Evolutionary conservation across 1,284 basidiomycete species (phyloP).

Genomic region (Cryptococcus jaspeensis): DNA sequence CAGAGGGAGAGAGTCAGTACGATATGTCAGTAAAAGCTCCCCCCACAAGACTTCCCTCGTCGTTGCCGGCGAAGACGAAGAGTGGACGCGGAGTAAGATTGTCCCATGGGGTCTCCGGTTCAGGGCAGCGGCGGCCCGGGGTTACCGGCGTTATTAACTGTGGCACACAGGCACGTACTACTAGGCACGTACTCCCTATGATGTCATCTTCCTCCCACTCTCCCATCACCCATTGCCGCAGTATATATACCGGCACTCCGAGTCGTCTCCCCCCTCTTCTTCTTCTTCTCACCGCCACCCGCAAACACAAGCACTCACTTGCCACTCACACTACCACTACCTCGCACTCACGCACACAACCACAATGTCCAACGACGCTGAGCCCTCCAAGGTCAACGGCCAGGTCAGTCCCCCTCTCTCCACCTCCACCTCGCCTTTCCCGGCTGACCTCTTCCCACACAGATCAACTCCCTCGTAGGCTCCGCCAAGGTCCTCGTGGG

Average conservation of each 20-base stretch:
- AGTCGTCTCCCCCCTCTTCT: too few species aligned
- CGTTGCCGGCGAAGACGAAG: too few species aligned
- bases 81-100: background rate
- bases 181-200: too few species aligned
- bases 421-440: background rate
- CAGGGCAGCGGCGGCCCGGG: too few species aligned
- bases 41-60: too few species aligned
- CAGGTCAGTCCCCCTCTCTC: constrained; percentile 48
- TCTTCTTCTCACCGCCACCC: background rate
- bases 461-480: constrained; percentile 49
- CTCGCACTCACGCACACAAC: constrained; percentile 5
- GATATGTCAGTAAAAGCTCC: too few species aligned
- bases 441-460: background rate
- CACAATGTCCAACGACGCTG: constrained; percentile 31
- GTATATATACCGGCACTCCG: too few species aligned
- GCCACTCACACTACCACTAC: background rate
- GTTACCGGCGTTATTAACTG: too few species aligned
- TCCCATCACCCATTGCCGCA: too few species aligned
- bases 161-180: too few species aligned
- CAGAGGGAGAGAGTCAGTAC: too few species aligned
- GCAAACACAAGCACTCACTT: constrained; percentile 2
- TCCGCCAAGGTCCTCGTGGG: constrained; percentile 54
- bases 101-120: background rate
- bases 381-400: constrained; percentile 62
- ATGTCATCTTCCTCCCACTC: too few species aligned